Evolutionary conservation across 2,329 filamentous ascomycete genomes (phyloP), one percentile per base, ranked within the genome.

Genomic region (Colletotrichum viniferum): DNA sequence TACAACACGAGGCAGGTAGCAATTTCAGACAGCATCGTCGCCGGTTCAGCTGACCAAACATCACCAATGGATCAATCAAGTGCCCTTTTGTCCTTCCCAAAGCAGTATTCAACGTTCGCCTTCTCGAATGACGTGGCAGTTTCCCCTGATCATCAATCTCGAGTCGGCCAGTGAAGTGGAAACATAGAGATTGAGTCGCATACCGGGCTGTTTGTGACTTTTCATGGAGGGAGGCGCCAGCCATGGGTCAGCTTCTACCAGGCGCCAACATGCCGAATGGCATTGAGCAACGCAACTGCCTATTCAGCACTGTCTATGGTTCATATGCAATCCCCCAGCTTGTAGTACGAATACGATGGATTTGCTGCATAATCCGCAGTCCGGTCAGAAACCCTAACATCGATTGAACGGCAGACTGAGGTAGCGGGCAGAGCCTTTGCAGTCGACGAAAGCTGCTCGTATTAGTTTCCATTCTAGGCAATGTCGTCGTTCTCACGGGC

Each of bases 1-100:
- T 77, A 77, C 52, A 77, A 63, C 66, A 77, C 52, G 60, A 61
- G 69, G 61, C 67, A 77, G 64, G 76, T 71, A 77, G 74, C 71
- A 77, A 77, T 69, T 61, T 68, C 32, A 68, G 66, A 36, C 18
- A 73, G 70, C n/a, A 52, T 7, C 43, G n/a, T 48, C 63, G 69
- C 28, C 58, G 55, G 43, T 69, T 58, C 63, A 76, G 64, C 73
- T 76, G 48, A 73, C 52, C 58, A 48, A 38, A 64, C n/a, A 58
- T 43, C 14, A 26, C n/a, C 21, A 52, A 18, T 26, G 34, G 8
- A 34, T 28, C 24, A 26, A 26, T 16, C 14, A 52, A 24, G n/a
- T 32, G 14, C 21, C 26, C 24, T 14, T 21, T 5, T 6, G 24
- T 30, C 26, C 12, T 58, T 43, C 16, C 12, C 4, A 12, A 18